A percentile compares a stretch with the other conserved stretches of the same genome.
Evolutionary conservation across 139 green algal species (phyloP).

Genomic region (Deuterostichococcus epilithicus): DNA sequence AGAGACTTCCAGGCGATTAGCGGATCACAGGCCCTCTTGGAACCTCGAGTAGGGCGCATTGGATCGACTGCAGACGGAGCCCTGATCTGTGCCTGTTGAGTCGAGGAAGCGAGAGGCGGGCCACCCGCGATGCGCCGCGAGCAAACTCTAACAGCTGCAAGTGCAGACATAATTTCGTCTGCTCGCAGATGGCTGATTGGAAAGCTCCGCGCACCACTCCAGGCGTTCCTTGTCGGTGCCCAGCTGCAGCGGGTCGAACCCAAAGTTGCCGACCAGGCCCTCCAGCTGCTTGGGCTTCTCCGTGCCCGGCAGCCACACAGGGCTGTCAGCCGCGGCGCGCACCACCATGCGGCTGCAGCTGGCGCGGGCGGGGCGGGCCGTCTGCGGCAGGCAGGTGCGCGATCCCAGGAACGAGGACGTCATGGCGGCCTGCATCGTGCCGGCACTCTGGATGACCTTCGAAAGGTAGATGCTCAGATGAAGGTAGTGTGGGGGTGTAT

Average conservation of each 20-base stretch:
- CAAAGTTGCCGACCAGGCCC: slow-evolving; percentile 30
- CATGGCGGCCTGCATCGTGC: background rate
- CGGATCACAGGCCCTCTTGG: too few relatives aligned
- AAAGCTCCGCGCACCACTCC: slow-evolving; percentile 6
- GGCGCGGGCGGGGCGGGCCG: slow-evolving; percentile 26
- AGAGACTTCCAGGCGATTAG: background rate
- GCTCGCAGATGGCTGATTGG: background rate
- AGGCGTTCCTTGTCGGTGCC: slow-evolving; percentile 14
- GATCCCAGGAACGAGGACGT: background rate
- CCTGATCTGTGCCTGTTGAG: background rate
- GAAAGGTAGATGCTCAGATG: too few relatives aligned
- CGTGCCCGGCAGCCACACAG: slow-evolving; percentile 24
- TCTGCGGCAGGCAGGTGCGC: background rate
- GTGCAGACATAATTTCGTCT: background rate
- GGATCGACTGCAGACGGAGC: slow-evolving; percentile 1
- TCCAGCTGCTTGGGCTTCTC: slow-evolving; percentile 23
- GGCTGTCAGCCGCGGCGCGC: slow-evolving; percentile 58
- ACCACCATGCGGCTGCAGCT: slow-evolving; percentile 80
- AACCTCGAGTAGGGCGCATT: too few relatives aligned
- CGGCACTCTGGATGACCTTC: background rate
- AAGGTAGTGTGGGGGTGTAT: too few relatives aligned
- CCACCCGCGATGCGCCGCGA: too few relatives aligned
- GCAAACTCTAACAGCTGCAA: background rate
- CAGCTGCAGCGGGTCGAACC: slow-evolving; percentile 36
- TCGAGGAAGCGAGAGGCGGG: background rate